These are phyloP conservation scores for Leccinum pellstonianum DNA, from an alignment of 768 basidiomycete species.

Conservation along the genomic window DNA sequence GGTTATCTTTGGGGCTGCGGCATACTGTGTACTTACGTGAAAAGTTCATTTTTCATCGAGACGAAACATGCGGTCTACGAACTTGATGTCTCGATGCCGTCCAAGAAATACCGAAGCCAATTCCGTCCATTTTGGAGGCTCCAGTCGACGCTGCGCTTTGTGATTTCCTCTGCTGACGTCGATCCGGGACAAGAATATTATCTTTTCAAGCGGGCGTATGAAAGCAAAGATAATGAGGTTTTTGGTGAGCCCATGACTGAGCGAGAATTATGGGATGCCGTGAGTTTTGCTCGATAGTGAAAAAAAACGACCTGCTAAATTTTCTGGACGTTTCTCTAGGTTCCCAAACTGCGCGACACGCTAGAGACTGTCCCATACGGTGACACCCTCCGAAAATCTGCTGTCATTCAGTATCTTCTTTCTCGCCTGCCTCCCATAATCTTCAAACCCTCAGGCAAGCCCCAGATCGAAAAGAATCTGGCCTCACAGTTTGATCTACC, in stretches of 20 bases:
- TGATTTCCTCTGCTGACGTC: slow-evolving; percentile 33
- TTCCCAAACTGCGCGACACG: slow-evolving; percentile 16
- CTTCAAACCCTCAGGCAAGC: slow-evolving; percentile 13
- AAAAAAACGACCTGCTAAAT: not conserved
- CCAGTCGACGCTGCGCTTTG: slow-evolving; percentile 49
- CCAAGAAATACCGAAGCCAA: slow-evolving; percentile 39
- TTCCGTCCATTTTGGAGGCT: slow-evolving; percentile 52
- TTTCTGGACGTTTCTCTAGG: slow-evolving; percentile 13
- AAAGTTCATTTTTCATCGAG: slow-evolving; percentile 64
- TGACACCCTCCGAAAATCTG: slow-evolving; percentile 22
- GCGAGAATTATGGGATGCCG: slow-evolving; percentile 29
- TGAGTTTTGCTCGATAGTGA: slow-evolving; percentile 7
- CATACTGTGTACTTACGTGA: slow-evolving; percentile 2
- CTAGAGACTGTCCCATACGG: slow-evolving; percentile 25
- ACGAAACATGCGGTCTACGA: slow-evolving; percentile 66
- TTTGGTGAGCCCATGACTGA: slow-evolving; percentile 20
- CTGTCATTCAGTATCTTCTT: slow-evolving; percentile 22
- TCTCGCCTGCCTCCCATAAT: slow-evolving; percentile 7
- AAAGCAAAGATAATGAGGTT: slow-evolving; percentile 11
- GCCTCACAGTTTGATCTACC: not conserved
- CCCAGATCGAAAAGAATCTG: not conserved
- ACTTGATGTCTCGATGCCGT: slow-evolving; percentile 41
- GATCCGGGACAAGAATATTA: slow-evolving; percentile 31
- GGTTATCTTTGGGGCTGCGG: slow-evolving; percentile 25
- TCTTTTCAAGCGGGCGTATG: slow-evolving; percentile 38